Evolutionary conservation across 2,329 filamentous ascomycete genomes (phyloP).

Genomic region (Alternaria panax): DNA sequence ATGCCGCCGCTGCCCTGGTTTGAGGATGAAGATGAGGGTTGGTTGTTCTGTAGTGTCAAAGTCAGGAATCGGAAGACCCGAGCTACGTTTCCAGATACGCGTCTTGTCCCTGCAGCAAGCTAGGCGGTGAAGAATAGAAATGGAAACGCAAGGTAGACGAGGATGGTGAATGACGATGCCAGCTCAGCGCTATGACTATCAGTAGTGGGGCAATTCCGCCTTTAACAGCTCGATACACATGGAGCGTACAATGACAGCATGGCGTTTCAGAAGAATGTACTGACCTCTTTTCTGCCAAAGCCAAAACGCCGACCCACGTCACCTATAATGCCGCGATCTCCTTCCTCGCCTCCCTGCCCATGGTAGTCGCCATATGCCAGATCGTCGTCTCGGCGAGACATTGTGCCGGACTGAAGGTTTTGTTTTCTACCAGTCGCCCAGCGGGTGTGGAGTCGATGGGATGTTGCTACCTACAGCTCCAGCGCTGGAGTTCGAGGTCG

Average conservation of each 20-base stretch:
- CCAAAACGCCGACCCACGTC: slow-evolving; percentile 59
- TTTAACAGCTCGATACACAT: slow-evolving; percentile 19
- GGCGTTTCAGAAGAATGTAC: slow-evolving; percentile 24
- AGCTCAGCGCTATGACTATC: slow-evolving; percentile 21
- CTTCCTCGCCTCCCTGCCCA: slow-evolving; percentile 48
- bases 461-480: slow-evolving; percentile 13
- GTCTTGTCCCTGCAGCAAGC: slow-evolving; percentile 2
- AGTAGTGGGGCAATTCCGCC: slow-evolving; percentile 20
- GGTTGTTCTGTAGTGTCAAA: slow-evolving; percentile 23
- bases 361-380: slow-evolving; percentile 65
- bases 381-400: slow-evolving; percentile 56
- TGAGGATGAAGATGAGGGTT: slow-evolving; percentile 36
- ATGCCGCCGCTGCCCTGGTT: slow-evolving; percentile 41
- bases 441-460: not conserved
- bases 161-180: slow-evolving; percentile 13
- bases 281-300: slow-evolving; percentile 44
- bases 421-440: not conserved
- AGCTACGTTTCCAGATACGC: not conserved
- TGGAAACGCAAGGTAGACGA: slow-evolving; percentile 3
- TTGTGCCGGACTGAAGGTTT: slow-evolving; percentile 30
- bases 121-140: slow-evolving; percentile 7
- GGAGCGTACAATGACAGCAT: slow-evolving; percentile 27
- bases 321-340: slow-evolving; percentile 60
- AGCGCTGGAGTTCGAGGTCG: slow-evolving; percentile 13
- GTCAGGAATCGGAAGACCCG: slow-evolving; percentile 1